Percentiles rank a stretch among this genome's conserved stretches.
phyloP scores from a whole-genome alignment of 495 filamentous ascomycete genomes.

The Friedmanniomyces simplex region DNA sequence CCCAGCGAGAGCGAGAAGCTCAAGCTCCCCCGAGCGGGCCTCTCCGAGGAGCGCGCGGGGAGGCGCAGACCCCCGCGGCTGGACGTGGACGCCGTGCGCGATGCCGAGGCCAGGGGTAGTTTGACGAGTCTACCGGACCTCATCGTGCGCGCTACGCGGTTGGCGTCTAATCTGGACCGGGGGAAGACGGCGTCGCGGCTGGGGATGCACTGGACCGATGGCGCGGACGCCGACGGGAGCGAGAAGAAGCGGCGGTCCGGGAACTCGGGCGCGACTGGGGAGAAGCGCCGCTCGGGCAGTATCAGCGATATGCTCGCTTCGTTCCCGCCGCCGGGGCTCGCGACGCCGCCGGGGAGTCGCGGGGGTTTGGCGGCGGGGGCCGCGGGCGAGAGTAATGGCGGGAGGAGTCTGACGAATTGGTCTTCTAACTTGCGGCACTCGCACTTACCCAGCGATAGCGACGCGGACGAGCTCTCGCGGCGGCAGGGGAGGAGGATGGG shows the following conservation, averaged over 20 bases:
- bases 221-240: constrained; percentile 30
- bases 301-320: constrained; percentile 85
- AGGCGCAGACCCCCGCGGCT: constrained; percentile 60
- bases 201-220: constrained; percentile 36
- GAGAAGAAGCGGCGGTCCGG: constrained; percentile 31
- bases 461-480: constrained; percentile 3
- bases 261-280: background rate
- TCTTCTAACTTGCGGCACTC: constrained; percentile 7
- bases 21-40: constrained; percentile 7
- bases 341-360: constrained; percentile 34
- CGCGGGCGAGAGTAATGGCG: constrained; percentile 7
- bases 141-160: constrained; percentile 73
- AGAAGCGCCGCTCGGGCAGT: constrained; percentile 37
- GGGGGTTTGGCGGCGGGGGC: no score
- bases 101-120: constrained; percentile 73
- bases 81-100: constrained; percentile 66
- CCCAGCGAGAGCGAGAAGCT: constrained; percentile 15
- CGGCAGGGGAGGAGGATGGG: constrained; percentile 8
- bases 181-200: constrained; percentile 72
- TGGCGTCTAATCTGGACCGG: constrained; percentile 80
- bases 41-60: constrained; percentile 33
- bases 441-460: constrained; percentile 14
- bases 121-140: constrained; percentile 85
- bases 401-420: constrained; percentile 13
- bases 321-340: constrained; percentile 72